Percentiles rank a stretch among this genome's conserved stretches.
Conservation (phyloP, 345 rosid species). For the Microthlaspi erraticum region DNA sequence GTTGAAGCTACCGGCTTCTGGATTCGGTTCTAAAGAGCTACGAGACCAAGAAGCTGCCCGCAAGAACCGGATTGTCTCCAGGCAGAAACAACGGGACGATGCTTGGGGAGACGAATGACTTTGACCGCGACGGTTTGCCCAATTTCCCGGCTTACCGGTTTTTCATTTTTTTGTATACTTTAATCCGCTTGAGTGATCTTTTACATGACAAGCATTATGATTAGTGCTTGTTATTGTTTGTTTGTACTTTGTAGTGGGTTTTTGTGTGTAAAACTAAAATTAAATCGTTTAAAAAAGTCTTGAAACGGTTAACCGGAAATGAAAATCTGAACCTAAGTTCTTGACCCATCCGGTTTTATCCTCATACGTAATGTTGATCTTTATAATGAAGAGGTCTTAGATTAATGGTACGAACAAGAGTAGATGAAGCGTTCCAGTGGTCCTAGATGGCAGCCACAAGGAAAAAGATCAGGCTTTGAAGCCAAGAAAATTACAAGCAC, state of each 20-base stretch:
- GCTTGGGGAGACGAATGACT: conserved; percentile 84
- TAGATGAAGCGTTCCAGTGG: conserved; percentile 42
- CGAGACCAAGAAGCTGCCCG: conserved; percentile 88
- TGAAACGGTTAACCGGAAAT: conserved; percentile 20
- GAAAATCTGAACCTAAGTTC: background rate
- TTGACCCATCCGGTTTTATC: conserved; percentile 2
- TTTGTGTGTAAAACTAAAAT: conserved; percentile 18
- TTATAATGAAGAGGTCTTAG: conserved; percentile 4
- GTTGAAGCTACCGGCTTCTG: conserved; percentile 63
- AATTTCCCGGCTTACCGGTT: conserved; percentile 26
- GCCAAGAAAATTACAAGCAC: conserved; percentile 44
- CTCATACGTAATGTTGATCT: too few relatives aligned
- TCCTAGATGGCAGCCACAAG: conserved; percentile 40
- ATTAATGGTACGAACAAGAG: conserved; percentile 36
- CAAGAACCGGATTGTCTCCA: conserved; percentile 66
- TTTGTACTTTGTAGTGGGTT: background rate
- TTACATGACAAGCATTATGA: conserved; percentile 13
- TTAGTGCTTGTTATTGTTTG: conserved; percentile 1
- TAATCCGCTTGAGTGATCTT: conserved; percentile 27
- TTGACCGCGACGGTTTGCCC: background rate
- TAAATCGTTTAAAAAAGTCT: conserved; percentile 5
- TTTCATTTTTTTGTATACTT: conserved; percentile 1
- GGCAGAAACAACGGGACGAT: conserved; percentile 83
- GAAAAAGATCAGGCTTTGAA: conserved; percentile 46
- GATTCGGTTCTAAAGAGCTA: conserved; percentile 68